Evolutionary conservation across 2,329 filamentous ascomycete genomes (phyloP).

Genomic region (Cytospora schulzeri): DNA sequence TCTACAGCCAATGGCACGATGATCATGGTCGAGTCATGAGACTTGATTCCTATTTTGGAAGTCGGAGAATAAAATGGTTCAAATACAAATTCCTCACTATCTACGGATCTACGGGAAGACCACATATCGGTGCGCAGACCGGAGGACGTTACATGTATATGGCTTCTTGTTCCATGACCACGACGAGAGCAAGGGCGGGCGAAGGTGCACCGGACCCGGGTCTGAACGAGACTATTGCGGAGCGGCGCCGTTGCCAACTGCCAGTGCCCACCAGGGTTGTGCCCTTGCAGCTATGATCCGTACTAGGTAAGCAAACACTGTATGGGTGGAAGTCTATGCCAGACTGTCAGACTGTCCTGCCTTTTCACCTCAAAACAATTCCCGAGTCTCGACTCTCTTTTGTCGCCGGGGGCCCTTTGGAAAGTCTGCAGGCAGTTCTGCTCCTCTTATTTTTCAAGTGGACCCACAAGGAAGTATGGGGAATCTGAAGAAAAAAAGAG

Average conservation of each 20-base stretch:
- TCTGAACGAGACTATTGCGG: background rate
- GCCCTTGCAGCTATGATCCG: too few relatives aligned
- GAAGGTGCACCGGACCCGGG: background rate
- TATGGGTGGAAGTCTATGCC: too few relatives aligned
- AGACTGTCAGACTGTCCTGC: too few relatives aligned
- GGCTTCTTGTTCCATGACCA: background rate
- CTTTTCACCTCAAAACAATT: background rate
- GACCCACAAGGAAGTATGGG: background rate
- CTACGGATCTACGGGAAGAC: background rate
- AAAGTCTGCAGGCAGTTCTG: too few relatives aligned
- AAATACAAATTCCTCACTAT: background rate
- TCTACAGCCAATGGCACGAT: slow-evolving; percentile 15
- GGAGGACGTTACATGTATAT: background rate
- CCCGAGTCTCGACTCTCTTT: background rate
- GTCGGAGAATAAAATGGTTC: background rate
- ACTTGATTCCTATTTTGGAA: background rate
- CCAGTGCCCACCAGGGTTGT: too few relatives aligned
- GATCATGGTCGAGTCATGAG: slow-evolving; percentile 14
- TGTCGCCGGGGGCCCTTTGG: background rate
- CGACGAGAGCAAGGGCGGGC: background rate
- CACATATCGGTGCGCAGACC: too few relatives aligned
- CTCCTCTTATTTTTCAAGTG: background rate
- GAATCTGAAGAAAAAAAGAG: background rate
- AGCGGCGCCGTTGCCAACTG: background rate
- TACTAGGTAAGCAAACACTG: background rate